A percentile compares a stretch with the other conserved stretches of the same genome.
These are phyloP conservation scores for Panicum hallii DNA, from an alignment of 202 grass and related monocot species.

Conservation along the genomic window DNA sequence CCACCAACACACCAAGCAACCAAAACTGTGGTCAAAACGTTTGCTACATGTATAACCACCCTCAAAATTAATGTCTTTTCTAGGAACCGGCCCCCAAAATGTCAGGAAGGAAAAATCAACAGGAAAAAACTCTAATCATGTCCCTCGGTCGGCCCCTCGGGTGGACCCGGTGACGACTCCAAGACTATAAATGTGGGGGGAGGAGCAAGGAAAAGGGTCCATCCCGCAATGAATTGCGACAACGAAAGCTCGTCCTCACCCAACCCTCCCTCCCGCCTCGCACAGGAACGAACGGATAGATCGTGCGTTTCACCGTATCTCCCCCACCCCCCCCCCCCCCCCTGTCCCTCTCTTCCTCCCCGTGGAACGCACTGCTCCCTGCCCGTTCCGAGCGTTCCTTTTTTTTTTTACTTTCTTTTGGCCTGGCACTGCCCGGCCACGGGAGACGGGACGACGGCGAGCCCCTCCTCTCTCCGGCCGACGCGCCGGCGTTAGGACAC, in stretches of 20 bases:
- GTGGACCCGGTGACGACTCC: background rate
- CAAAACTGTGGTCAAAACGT: too few species aligned
- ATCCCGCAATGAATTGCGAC: constrained; percentile 33
- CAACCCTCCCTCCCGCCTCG: background rate
- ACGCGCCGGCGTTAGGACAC: too few species aligned
- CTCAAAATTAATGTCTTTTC: background rate
- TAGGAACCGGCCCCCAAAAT: background rate
- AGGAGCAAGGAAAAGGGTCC: background rate
- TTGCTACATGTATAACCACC: background rate
- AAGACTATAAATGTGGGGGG: background rate
- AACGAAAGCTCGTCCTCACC: constrained; percentile 31
- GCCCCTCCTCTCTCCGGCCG: too few species aligned
- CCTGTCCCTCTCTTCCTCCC: background rate
- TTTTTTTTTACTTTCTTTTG: background rate
- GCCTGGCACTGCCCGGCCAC: background rate
- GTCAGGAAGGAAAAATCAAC: background rate
- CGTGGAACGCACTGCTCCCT: background rate
- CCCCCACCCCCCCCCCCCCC: background rate
- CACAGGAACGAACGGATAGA: background rate
- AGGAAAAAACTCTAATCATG: background rate
- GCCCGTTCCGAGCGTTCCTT: background rate
- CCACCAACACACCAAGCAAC: too few species aligned
- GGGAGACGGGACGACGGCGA: too few species aligned
- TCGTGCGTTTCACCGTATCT: background rate
- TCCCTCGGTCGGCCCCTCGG: background rate